Evolutionary conservation across 176 grass and related monocot species (phyloP), one percentile per base, ranked within the genome.

Genomic region (Puccinellia tenuiflora): DNA sequence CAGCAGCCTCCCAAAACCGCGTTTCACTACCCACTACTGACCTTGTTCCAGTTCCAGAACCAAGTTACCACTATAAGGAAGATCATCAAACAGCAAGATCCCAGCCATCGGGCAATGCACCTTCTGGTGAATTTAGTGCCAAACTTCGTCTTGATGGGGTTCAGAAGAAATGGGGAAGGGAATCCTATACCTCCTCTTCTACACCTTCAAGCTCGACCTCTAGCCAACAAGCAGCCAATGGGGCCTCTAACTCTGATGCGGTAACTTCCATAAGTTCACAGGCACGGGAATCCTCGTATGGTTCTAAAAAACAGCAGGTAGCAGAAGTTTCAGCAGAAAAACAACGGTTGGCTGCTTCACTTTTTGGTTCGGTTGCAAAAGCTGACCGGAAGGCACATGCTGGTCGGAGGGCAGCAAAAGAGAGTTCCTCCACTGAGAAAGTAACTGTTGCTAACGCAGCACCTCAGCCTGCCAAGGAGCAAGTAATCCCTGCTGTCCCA

Each of bases 131-230:
- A 79, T 78, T 86, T 80, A 89, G 89, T 81, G 51, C 81, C 45
- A 95, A 86, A 55, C 93, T 99, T 83, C 91, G 91, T 40, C 91
- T 99, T 69, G 97, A 94, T 35, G 97, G 97, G 26, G 93, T 99
- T 88, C 93, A 96, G 35, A 99, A 90, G 85, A 99, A 99, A 62
- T 99, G 97, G 97, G 97, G 97, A 26, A 91, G 60, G 55, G 91
- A 90, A 77, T 85, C 87, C 8, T 99, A 99, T 93, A 84, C 93
- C 45, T 92, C 93, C 42, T 86, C 97, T 46, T 90, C 93, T 4
- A 86, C 82, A 68, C 85, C 93, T 83, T 96, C 93, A 84, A 99
- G 84, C 68, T 92, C 88, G 8, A 77, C 75, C 18, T 64, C 87
- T 55, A 89, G 63, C 53, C 89, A 94, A 68, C 94, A 96, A 55